Conservation (phyloP, 352 stramenopile genomes). For the Pythium rhizo-oryzae region DNA sequence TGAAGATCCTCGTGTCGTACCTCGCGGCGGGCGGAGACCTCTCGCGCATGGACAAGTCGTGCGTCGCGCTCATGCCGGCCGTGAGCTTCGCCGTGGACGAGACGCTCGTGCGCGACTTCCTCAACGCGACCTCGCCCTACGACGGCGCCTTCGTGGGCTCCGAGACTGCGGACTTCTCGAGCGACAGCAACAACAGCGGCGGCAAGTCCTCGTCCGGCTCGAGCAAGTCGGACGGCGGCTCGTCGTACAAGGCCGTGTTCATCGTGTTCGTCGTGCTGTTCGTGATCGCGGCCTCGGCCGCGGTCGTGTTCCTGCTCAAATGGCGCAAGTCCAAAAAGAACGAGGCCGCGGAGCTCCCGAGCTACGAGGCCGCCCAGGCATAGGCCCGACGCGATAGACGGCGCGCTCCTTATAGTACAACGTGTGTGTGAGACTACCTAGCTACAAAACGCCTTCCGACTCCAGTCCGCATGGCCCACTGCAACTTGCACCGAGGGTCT, state of each 20-base stretch:
- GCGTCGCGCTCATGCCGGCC: conserved; percentile 27
- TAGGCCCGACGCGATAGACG: too few species aligned
- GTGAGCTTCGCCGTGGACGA: conserved; percentile 30
- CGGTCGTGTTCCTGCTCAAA: conserved; percentile 34
- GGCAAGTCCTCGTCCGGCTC: conserved; percentile 4
- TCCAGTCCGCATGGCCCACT: too few species aligned
- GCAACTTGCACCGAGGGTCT: too few species aligned
- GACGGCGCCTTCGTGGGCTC: conserved; percentile 34
- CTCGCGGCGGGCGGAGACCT: conserved; percentile 28
- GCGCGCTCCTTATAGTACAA: too few species aligned
- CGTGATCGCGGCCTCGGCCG: conserved; percentile 23
- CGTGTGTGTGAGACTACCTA: too few species aligned
- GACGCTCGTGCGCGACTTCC: conserved; percentile 41
- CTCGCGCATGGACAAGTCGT: conserved; percentile 35
- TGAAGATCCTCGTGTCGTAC: conserved; percentile 38
- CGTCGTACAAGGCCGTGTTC: conserved; percentile 41
- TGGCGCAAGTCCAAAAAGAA: conserved; percentile 29
- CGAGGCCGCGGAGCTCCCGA: background rate
- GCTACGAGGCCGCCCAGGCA: conserved; percentile 14
- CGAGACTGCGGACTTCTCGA: conserved; percentile 13
- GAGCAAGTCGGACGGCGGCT: conserved; percentile 1
- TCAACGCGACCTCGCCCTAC: conserved; percentile 43
- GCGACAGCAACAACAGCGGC: conserved; percentile 12
- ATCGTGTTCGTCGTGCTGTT: conserved; percentile 47
- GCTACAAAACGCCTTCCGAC: too few species aligned